Evolutionary conservation across 116 monocot species (phyloP).

Genomic region (Iris pallida): DNA sequence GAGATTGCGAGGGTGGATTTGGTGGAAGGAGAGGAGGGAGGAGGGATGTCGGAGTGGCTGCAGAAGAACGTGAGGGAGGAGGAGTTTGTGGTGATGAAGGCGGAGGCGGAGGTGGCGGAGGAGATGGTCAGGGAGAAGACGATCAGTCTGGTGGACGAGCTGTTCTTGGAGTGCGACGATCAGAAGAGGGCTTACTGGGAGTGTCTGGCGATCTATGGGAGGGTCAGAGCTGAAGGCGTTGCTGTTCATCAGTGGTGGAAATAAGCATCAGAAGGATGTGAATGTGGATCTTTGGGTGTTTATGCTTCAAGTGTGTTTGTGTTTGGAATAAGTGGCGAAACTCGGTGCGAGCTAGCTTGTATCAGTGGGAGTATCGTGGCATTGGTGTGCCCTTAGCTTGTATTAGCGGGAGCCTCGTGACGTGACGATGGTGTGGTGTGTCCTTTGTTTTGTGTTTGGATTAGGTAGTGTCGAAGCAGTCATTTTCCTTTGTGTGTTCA

Average conservation of each 20-base stretch:
- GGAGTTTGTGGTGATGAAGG: slow-evolving; percentile 78
- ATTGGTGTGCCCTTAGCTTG: too few species aligned
- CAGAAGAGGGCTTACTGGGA: slow-evolving; percentile 59
- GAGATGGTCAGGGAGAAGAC: slow-evolving; percentile 39
- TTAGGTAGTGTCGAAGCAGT: too few species aligned
- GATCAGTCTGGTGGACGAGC: slow-evolving; percentile 55
- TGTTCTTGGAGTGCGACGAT: slow-evolving; percentile 53
- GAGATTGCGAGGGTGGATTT: slow-evolving; percentile 43
- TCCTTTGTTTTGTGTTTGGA: too few species aligned
- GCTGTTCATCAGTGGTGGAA: slow-evolving; percentile 89
- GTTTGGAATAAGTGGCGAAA: too few species aligned
- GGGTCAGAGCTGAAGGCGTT: slow-evolving; percentile 51
- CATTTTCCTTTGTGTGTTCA: too few species aligned
- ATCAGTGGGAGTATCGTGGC: too few species aligned
- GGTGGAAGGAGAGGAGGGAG: not conserved
- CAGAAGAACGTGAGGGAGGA: slow-evolving; percentile 44
- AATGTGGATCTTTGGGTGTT: too few species aligned
- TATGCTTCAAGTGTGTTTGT: too few species aligned
- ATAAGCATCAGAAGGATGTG: too few species aligned
- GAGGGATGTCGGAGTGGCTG: slow-evolving; percentile 44
- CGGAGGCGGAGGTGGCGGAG: slow-evolving; percentile 61
- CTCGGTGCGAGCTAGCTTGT: too few species aligned
- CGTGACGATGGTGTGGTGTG: too few species aligned
- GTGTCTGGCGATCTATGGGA: slow-evolving; percentile 65
- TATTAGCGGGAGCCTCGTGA: too few species aligned